Evolutionary conservation across 306 rosid species (phyloP).

Genomic region (Argentina anserina): DNA sequence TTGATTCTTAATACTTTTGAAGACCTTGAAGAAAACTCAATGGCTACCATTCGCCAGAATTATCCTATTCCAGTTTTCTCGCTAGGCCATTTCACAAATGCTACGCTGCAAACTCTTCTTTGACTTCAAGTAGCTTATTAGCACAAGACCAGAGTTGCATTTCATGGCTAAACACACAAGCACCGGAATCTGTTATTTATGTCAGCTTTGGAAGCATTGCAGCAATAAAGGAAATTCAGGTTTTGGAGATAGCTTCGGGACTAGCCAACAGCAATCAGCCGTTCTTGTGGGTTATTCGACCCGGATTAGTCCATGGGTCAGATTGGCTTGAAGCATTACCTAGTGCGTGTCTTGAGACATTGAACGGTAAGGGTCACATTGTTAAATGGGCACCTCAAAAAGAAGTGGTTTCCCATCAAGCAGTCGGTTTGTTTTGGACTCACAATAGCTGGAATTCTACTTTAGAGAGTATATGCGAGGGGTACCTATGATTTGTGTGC

Average conservation of each 20-base stretch:
- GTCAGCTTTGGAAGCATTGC: conserved; percentile 57
- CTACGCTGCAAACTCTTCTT: conserved; percentile 8
- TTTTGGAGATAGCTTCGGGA: conserved; percentile 61
- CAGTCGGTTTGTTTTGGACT: conserved; percentile 57
- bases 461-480: conserved; percentile 63
- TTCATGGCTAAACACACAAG: conserved; percentile 46
- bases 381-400: too few relatives aligned
- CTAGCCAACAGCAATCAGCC: conserved; percentile 43
- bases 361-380: conserved; percentile 38
- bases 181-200: conserved; percentile 38
- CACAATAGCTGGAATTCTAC: too few relatives aligned
- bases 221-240: conserved; percentile 21
- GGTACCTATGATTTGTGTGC: conserved; percentile 59
- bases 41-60: conserved; percentile 22
- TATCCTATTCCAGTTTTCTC: conserved; percentile 40
- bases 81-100: conserved; percentile 55
- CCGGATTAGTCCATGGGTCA: conserved; percentile 33
- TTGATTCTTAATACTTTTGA: conserved; percentile 50
- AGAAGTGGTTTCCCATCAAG: conserved; percentile 49
- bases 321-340: conserved; percentile 54
- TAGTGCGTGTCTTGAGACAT: conserved; percentile 26
- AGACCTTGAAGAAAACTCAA: conserved; percentile 38
- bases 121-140: conserved; percentile 28
- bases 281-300: conserved; percentile 57
- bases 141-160: conserved; percentile 44